Percentiles rank a stretch among this genome's conserved stretches.
Conservation (phyloP, 306 rosid genomes). For the Quercus suber region DNA sequence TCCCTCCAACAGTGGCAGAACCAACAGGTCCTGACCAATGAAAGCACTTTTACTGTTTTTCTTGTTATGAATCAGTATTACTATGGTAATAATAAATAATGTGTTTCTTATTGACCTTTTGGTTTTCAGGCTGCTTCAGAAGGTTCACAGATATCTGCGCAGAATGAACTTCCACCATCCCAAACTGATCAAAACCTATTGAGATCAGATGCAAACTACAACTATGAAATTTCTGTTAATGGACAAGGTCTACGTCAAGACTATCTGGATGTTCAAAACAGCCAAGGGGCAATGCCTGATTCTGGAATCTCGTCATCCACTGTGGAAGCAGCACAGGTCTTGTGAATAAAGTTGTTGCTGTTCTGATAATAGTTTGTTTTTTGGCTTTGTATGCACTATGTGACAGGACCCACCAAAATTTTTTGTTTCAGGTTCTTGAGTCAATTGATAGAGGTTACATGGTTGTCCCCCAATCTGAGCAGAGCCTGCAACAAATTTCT, state of each 20-base stretch:
- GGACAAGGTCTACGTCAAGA: slow-evolving; percentile 65
- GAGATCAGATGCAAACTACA: slow-evolving; percentile 56
- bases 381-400: slow-evolving; percentile 2
- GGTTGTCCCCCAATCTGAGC: slow-evolving; percentile 55
- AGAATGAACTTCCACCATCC: slow-evolving; percentile 55
- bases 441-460: slow-evolving; percentile 54
- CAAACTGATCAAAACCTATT: slow-evolving; percentile 60
- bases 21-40: slow-evolving; percentile 58
- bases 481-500: slow-evolving; percentile 67
- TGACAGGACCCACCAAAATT: background rate
- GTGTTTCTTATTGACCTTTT: slow-evolving; percentile 14
- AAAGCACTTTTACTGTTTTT: slow-evolving; percentile 9
- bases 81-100: background rate
- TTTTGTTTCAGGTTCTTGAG: slow-evolving; percentile 44
- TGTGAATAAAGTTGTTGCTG: slow-evolving; percentile 5
- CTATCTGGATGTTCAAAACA: slow-evolving; percentile 52
- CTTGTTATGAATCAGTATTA: background rate
- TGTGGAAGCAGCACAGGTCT: slow-evolving; percentile 68
- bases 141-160: slow-evolving; percentile 49
- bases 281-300: slow-evolving; percentile 50
- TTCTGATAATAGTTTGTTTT: background rate
- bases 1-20: slow-evolving; percentile 88
- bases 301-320: slow-evolving; percentile 53
- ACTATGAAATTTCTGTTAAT: slow-evolving; percentile 68
- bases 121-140: slow-evolving; percentile 57